A percentile compares a stretch with the other conserved stretches of the same genome.
Evolutionary conservation across 1,284 basidiomycete genomes (phyloP).

Genomic region (Tremellales sp.): DNA sequence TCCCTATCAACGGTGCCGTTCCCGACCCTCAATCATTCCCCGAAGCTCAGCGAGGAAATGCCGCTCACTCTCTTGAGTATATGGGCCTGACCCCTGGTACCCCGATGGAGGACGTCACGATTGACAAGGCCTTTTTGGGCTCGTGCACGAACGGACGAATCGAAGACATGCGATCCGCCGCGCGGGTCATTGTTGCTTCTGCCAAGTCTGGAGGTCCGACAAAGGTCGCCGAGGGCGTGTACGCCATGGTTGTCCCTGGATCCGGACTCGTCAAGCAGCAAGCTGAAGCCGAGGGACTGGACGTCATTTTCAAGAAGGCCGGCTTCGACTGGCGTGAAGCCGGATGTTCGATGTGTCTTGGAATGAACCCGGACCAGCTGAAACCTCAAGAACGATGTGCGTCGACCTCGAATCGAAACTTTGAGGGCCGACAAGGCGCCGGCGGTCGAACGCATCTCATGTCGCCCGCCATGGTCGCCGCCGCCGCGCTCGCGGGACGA

Average conservation of each 20-base stretch:
- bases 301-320: conserved; percentile 84
- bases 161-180: conserved; percentile 89
- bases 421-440: conserved; percentile 87
- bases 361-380: conserved; percentile 96
- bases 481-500: conserved; percentile 83
- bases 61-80: conserved; percentile 79
- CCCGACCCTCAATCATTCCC: conserved; percentile 72
- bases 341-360: conserved; percentile 96
- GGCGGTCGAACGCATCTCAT: conserved; percentile 90
- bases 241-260: conserved; percentile 94
- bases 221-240: conserved; percentile 71
- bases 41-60: conserved; percentile 67
- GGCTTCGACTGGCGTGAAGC: conserved; percentile 98
- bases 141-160: conserved; percentile 97
- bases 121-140: conserved; percentile 95
- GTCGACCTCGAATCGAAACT: conserved; percentile 95
- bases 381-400: conserved; percentile 87
- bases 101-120: conserved; percentile 73
- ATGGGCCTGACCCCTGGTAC: conserved; percentile 86
- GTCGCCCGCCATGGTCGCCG: conserved; percentile 93
- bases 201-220: conserved; percentile 45
- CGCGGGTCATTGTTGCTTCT: conserved; percentile 64
- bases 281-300: conserved; percentile 88
- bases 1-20: conserved; percentile 78
- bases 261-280: conserved; percentile 93